Percentiles rank a stretch among this genome's conserved stretches.
Conservation (phyloP, 495 filamentous ascomycete genomes). For the Penicillium ucsense region DNA sequence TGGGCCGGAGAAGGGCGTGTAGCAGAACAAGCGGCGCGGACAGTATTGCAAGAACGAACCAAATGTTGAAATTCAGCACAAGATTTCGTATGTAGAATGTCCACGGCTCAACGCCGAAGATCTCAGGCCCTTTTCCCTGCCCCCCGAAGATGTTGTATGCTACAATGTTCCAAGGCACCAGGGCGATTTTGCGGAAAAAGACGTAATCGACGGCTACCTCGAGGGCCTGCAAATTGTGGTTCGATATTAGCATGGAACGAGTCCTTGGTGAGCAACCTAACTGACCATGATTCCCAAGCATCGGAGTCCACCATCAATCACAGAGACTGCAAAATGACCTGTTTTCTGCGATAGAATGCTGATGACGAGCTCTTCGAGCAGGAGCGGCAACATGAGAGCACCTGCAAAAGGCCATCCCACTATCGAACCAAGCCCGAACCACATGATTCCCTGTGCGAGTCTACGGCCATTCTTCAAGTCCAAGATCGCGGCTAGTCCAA, state of each 20-base stretch:
- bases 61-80: constrained; percentile 88
- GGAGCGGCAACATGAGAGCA: constrained; percentile 70
- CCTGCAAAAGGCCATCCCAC: constrained; percentile 94
- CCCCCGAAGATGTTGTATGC: constrained; percentile 88
- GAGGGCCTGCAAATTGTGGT: constrained; percentile 27
- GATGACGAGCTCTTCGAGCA: constrained; percentile 65
- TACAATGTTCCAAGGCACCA: constrained; percentile 88
- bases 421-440: constrained; percentile 83
- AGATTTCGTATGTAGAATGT: constrained; percentile 92
- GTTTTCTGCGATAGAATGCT: constrained; percentile 48
- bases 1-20: constrained; percentile 34
- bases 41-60: constrained; percentile 76
- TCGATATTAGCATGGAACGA: constrained; percentile 6
- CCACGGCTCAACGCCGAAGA: constrained; percentile 97
- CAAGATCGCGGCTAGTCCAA: constrained; percentile 82
- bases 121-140: constrained; percentile 69
- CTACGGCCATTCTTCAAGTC: constrained; percentile 67
- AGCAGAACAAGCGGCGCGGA: constrained; percentile 52
- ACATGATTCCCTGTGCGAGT: constrained; percentile 75
- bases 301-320: constrained; percentile 57
- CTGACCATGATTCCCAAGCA: constrained; percentile 57
- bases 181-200: constrained; percentile 68
- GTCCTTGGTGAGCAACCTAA: constrained; percentile 24
- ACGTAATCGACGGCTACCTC: constrained; percentile 63
- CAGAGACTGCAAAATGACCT: constrained; percentile 42